Evolutionary conservation across 2,329 filamentous ascomycete genomes (phyloP), one percentile per base, ranked within the genome.

Genomic region (Stylonectria norvegica): DNA sequence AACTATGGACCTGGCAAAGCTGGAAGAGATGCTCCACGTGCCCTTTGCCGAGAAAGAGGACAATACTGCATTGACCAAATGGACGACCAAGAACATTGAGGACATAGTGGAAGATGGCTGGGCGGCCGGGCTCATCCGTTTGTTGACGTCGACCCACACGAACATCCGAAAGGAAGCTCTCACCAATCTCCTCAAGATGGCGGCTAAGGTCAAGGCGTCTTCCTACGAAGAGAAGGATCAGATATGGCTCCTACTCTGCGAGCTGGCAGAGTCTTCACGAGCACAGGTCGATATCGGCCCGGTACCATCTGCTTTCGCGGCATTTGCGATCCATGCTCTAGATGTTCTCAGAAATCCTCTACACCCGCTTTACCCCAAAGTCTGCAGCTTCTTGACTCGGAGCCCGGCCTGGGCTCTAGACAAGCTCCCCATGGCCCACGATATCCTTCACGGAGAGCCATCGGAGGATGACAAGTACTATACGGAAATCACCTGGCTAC

Each of bases 381-480:
- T 93, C 64, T 95, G 95, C 68, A 72, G 75, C 5, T 96, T 90
- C 61, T 76, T 97, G 23, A 87, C 87, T 16, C 81, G 81, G 36
- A 78, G 81, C 0, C 90, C 91, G 1, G 64, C 73, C 17, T 97
- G 91, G 91, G 74, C 82, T 10, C 59, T 83, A 14, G 79, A 86
- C 43, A 83, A 80, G 57, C 78, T 93, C 17, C 76, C 93, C 6
- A 72, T 91, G n/a, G 79, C 80, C 17, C 73, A 78, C 51, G 73
- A 77, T 47, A 70, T 84, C 36, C 67, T 83, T 9, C 72, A 79
- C 42, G 76, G 81, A 37, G 76, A 82, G 45, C 86, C 89, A 1
- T 80, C 79, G 17, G 74, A 85, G 34, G 85, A 90, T 52, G 85
- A 89, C 56, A 74, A 75, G 3, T 83, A 86, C 60, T 83, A 85